Base-by-base conservation (phyloP, 2,329 filamentous ascomycete genomes). In the Leptodontidium sp. region DNA sequence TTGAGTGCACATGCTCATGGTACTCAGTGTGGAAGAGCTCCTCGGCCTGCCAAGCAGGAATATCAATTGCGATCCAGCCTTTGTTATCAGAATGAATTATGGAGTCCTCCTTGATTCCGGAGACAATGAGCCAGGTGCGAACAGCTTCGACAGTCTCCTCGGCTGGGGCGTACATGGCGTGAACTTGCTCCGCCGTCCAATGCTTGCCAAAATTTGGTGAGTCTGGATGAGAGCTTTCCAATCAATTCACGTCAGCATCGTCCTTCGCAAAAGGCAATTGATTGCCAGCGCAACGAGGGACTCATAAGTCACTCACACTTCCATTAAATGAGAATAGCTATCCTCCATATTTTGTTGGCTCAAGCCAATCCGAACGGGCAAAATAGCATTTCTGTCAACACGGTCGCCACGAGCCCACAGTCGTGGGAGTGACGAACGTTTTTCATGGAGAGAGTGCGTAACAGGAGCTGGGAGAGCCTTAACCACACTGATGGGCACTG, bases 131-230 rank as follows among this genome's bases (percentile, higher is more conserved):
- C 80, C 80, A 82, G 12, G 72, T 67, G 4, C 73, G 71, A 11
- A 81, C 79, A 21, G 70, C 66, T 29, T 78, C 70, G 17, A 79
- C 75, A 38, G 78, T 72, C 32, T 78, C 76, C 38, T 72, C 70
- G 17, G 74, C 65, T 3, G 79, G 80, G 50, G 77, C 75, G 65
- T 80, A 80, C 61, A 75, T 72, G 4, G 80, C 72, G 64, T 72
- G 70, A 45, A 80, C 75, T 59, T 80, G 70, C 29, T 78, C 73
- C 2, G 74, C 62, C 3, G 76, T 77, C 73, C 77, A 79, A 68
- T 80, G 75, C 58, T 80, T 78, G 9, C 80, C 80, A 70, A 79
- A 81, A 40, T 78, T 78, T 5, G 71, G 61, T 21, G 75, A 77
- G 12, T 66, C 61, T 32, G 76, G 75, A 67, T 75, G 70, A 61